These are phyloP conservation scores for Talaromyces sp. DNA, from an alignment of 2,329 filamentous ascomycete species.

Conservation along the genomic window DNA sequence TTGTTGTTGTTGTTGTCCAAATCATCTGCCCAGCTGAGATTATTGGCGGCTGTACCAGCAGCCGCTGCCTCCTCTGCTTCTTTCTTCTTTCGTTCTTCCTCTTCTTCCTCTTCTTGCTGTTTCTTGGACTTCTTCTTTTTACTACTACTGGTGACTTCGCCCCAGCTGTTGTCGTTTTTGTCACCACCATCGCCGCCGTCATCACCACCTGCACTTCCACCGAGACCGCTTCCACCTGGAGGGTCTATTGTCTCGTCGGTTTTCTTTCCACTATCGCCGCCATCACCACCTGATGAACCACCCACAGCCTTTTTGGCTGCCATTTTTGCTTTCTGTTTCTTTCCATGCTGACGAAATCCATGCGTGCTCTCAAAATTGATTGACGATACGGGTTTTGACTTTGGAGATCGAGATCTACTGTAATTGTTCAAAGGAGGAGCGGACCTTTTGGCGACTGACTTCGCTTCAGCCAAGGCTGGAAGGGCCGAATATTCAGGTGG, in stretches of 20 bases:
- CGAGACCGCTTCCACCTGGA: slow-evolving; percentile 31
- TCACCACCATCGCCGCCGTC: slow-evolving; percentile 37
- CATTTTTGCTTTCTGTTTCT: slow-evolving; percentile 29
- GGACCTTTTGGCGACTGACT: slow-evolving; percentile 15
- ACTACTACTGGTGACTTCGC: slow-evolving; percentile 32
- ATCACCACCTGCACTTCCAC: slow-evolving; percentile 29
- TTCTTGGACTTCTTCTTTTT: slow-evolving; percentile 33
- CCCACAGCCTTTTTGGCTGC: slow-evolving; percentile 19
- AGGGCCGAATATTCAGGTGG: slow-evolving; percentile 34
- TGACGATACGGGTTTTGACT: slow-evolving; percentile 17
- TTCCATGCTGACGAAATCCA: slow-evolving; percentile 34
- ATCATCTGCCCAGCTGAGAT: slow-evolving; percentile 48
- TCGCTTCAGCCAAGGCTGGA: slow-evolving; percentile 28
- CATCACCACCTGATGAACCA: slow-evolving; percentile 23
- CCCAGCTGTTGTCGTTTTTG: slow-evolving; percentile 43
- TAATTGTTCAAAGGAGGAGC: slow-evolving; percentile 13
- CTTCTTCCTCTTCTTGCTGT: slow-evolving; percentile 30
- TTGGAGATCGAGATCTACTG: slow-evolving; percentile 18
- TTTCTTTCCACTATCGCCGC: slow-evolving; percentile 31
- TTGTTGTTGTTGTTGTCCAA: slow-evolving; percentile 35
- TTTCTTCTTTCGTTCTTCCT: slow-evolving; percentile 25
- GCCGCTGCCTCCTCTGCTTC: slow-evolving; percentile 34
- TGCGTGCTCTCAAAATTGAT: slow-evolving; percentile 16
- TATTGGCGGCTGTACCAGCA: slow-evolving; percentile 26
- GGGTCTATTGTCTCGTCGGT: slow-evolving; percentile 30